Conservation (phyloP, 2,329 filamentous ascomycete species). For the Sporothrix mexicana region DNA sequence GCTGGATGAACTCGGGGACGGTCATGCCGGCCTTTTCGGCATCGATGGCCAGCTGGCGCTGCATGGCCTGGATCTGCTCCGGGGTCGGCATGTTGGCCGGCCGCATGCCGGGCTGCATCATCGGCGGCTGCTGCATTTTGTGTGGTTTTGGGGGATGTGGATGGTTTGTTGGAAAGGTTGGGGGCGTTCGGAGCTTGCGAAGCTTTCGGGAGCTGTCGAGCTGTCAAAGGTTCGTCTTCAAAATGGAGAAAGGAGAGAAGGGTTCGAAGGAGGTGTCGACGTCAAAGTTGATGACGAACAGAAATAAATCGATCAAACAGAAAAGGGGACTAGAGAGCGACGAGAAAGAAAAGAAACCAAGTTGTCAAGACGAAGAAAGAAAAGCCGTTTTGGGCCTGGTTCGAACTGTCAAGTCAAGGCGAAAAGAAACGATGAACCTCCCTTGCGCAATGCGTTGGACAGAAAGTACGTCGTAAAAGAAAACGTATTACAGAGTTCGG, state of each 20-base stretch:
- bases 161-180: background rate
- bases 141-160: background rate
- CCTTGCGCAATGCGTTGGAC: constrained; percentile 10
- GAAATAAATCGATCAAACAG: background rate
- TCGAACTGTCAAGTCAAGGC: background rate
- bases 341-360: constrained; percentile 9
- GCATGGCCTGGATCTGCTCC: constrained; percentile 85
- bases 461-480: background rate
- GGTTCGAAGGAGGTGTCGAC: background rate
- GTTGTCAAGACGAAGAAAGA: background rate
- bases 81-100: constrained; percentile 65
- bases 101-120: constrained; percentile 41
- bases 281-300: background rate
- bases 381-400: constrained; percentile 8
- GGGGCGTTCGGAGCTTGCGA: background rate
- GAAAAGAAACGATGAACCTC: constrained; percentile 21
- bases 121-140: constrained; percentile 40
- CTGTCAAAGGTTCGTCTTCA: background rate
- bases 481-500: background rate
- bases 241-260: background rate
- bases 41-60: constrained; percentile 80
- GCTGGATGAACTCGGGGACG: constrained; percentile 81
- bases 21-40: constrained; percentile 84
- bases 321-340: constrained; percentile 6
- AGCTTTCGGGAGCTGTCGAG: background rate